These are phyloP conservation scores for Coemansia sp. DNA, from an alignment of 192 early-diverging fungal genomes.

Conservation along the genomic window DNA sequence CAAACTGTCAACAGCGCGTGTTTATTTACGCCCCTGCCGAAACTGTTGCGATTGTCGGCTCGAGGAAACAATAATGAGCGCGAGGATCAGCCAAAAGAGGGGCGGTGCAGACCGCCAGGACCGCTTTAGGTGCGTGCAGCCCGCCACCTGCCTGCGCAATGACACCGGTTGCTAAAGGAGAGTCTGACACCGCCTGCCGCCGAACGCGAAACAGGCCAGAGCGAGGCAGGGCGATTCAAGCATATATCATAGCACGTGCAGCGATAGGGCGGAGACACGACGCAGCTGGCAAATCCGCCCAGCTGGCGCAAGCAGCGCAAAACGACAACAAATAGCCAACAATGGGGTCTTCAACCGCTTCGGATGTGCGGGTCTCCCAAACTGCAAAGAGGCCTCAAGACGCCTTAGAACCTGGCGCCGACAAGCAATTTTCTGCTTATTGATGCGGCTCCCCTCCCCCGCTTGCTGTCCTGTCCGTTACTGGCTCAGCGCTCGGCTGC, in stretches of 20 bases:
- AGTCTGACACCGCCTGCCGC: background rate
- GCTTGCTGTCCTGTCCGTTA: background rate
- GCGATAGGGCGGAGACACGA: no score
- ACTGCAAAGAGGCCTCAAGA: background rate
- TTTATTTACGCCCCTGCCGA: background rate
- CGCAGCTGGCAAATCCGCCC: background rate
- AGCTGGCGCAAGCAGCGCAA: background rate
- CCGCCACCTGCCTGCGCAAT: background rate
- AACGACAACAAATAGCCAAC: slow-evolving; percentile 6
- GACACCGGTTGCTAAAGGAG: background rate
- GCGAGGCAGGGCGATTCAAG: no score
- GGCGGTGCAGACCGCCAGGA: background rate
- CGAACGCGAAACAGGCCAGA: no score
- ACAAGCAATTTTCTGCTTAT: background rate
- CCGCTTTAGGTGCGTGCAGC: background rate
- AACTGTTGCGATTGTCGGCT: slow-evolving; percentile 2
- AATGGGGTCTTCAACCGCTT: slow-evolving; percentile 5
- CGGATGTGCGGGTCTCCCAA: slow-evolving; percentile 1
- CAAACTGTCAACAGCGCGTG: slow-evolving; percentile 1
- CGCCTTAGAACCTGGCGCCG: background rate
- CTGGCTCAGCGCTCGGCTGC: slow-evolving; percentile 3
- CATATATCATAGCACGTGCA: no score
- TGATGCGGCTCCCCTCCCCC: background rate
- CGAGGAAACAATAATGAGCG: background rate
- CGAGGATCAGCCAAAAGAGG: slow-evolving; percentile 1